A percentile compares a stretch with the other conserved stretches of the same genome.
phyloP scores from a whole-genome alignment of 2,329 filamentous ascomycete species.

The Macrophomina phaseolina region DNA sequence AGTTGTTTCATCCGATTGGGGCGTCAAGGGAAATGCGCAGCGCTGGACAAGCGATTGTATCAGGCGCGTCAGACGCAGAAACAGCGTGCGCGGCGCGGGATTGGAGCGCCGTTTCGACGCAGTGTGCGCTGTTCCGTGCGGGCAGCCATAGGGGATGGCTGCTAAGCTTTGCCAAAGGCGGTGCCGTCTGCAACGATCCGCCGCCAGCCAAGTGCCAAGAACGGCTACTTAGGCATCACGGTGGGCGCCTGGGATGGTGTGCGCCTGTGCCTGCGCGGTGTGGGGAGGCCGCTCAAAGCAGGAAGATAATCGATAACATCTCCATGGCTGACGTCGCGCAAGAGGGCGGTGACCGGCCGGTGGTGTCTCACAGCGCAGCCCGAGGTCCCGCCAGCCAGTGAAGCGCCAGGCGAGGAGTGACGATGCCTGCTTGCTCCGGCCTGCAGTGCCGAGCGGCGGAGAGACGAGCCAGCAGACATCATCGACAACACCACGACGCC shows the following conservation, averaged over 20 bases:
- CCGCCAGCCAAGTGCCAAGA: slow-evolving; percentile 13
- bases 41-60: slow-evolving; percentile 6
- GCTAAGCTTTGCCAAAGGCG: slow-evolving; percentile 20
- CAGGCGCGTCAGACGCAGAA: slow-evolving; percentile 10
- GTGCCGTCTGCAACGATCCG: slow-evolving; percentile 13
- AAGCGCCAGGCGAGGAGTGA: not conserved
- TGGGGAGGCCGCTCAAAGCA: not conserved
- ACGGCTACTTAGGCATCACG: not conserved
- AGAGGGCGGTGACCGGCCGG: slow-evolving; percentile 9
- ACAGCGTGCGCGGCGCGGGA: slow-evolving; percentile 5
- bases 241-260: slow-evolving; percentile 13
- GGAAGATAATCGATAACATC: not conserved
- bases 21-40: not conserved
- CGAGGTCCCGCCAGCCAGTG: not conserved
- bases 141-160: slow-evolving; percentile 11
- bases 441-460: not conserved
- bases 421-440: not conserved
- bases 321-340: not conserved
- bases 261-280: not conserved
- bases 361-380: not conserved
- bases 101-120: not conserved
- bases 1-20: slow-evolving; percentile 20
- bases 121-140: not conserved
- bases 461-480: not conserved
- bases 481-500: not conserved